Percentiles rank a stretch among this genome's conserved stretches.
These are phyloP conservation scores for Aureobasidium sp. DNA, from an alignment of 2,329 filamentous ascomycete genomes.

Conservation along the genomic window DNA sequence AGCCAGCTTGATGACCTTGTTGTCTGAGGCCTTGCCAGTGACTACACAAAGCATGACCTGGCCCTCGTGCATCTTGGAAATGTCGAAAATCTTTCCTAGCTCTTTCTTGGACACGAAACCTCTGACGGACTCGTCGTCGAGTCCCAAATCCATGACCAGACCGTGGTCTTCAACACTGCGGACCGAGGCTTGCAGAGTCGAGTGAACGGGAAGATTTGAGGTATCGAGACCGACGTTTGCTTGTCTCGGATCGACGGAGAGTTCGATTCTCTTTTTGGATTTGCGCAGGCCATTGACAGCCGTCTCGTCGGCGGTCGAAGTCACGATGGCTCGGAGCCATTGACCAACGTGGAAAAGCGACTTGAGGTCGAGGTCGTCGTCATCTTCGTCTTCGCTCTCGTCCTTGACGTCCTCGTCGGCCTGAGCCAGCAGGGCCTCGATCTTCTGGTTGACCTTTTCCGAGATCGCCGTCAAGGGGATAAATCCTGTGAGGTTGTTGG, in stretches of 20 bases:
- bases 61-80: conserved; percentile 69
- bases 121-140: conserved; percentile 59
- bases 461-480: conserved; percentile 91
- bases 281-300: conserved; percentile 46
- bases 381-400: conserved; percentile 45
- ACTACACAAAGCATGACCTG: conserved; percentile 79
- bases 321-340: conserved; percentile 77
- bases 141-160: conserved; percentile 82
- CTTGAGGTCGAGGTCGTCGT: conserved; percentile 61
- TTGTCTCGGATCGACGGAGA: conserved; percentile 73
- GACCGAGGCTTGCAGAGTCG: conserved; percentile 79
- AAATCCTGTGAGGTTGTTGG: conserved; percentile 88
- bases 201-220: conserved; percentile 66
- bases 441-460: conserved; percentile 63
- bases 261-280: conserved; percentile 73
- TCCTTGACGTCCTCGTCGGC: conserved; percentile 51
- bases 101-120: conserved; percentile 86
- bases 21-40: conserved; percentile 64
- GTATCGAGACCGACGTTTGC: conserved; percentile 69
- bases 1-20: conserved; percentile 81
- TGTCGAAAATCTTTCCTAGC: conserved; percentile 54
- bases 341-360: conserved; percentile 76
- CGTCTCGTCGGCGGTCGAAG: conserved; percentile 66
- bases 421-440: conserved; percentile 61
- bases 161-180: conserved; percentile 93